Conservation (phyloP, 768 basidiomycete genomes). For the Mycena polygramma region DNA sequence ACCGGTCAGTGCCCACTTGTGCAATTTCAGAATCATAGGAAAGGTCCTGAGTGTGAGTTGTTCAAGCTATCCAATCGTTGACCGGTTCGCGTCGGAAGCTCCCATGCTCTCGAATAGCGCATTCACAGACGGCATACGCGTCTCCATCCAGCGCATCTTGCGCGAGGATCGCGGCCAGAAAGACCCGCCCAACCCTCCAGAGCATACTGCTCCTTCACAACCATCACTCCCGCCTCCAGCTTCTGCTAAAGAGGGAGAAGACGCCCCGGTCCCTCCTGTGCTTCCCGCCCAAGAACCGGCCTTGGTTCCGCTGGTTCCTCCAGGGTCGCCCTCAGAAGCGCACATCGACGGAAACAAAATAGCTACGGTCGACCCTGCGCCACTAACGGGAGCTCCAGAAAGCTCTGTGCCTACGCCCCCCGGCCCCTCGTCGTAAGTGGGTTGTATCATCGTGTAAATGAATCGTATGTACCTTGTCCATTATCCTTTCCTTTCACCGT, state of each 20-base stretch:
- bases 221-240: conserved; percentile 12
- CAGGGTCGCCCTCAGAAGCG: conserved; percentile 26
- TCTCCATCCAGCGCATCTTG: conserved; percentile 60
- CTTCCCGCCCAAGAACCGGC: conserved; percentile 23
- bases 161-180: conserved; percentile 52
- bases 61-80: conserved; percentile 73
- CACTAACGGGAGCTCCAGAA: conserved; percentile 22
- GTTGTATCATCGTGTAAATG: conserved; percentile 18
- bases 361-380: conserved; percentile 20
- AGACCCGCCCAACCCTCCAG: conserved; percentile 14
- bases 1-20: conserved; percentile 60
- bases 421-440: conserved; percentile 24
- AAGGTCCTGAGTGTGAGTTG: conserved; percentile 2
- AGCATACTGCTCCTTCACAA: conserved; percentile 24
- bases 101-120: conserved; percentile 62
- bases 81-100: conserved; percentile 69
- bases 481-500: neutral
- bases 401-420: conserved; percentile 9
- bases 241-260: conserved; percentile 24
- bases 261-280: conserved; percentile 10
- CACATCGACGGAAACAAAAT: conserved; percentile 18
- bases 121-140: conserved; percentile 59
- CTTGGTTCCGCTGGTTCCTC: conserved; percentile 27
- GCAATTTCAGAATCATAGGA: neutral
- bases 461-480: neutral